Evolutionary conservation across 2,329 filamentous ascomycete species (phyloP).

Genomic region (Fusarium luffae): DNA sequence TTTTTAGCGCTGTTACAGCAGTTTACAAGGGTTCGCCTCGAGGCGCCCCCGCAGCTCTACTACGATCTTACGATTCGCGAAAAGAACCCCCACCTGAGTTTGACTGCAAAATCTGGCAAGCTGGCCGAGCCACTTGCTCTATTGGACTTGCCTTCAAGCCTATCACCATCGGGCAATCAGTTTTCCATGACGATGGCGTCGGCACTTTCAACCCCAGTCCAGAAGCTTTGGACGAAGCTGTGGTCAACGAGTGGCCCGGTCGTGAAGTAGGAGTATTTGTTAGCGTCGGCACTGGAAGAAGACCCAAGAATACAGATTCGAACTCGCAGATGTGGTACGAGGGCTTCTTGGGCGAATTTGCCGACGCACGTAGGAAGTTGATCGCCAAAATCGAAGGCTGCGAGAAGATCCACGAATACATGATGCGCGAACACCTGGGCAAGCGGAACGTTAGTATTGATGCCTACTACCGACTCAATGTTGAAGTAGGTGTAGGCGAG

Average conservation of each 20-base stretch:
- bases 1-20: conserved; percentile 83
- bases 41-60: conserved; percentile 74
- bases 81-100: conserved; percentile 91
- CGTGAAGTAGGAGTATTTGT: conserved; percentile 92
- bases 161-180: conserved; percentile 90
- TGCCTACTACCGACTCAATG: conserved; percentile 96
- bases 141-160: conserved; percentile 96
- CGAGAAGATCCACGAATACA: conserved; percentile 87
- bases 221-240: conserved; percentile 87
- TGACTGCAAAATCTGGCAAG: conserved; percentile 97
- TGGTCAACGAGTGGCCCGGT: conserved; percentile 93
- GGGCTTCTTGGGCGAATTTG: conserved; percentile 90
- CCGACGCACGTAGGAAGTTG: conserved; percentile 84
- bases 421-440: conserved; percentile 81
- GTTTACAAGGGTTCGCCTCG: conserved; percentile 85
- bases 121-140: conserved; percentile 91
- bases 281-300: conserved; percentile 92
- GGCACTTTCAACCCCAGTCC: conserved; percentile 94
- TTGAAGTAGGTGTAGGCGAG: conserved; percentile 94
- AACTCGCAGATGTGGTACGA: conserved; percentile 91
- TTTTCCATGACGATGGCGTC: conserved; percentile 92
- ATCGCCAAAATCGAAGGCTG: conserved; percentile 96
- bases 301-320: conserved; percentile 72
- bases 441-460: conserved; percentile 85
- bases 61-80: conserved; percentile 95